A percentile compares a stretch with the other conserved stretches of the same genome.
Conservation (phyloP, 306 rosid genomes). For the peach (Prunus persica) region Prunus_persica_NCBIv2 NC_034014.1:28058001-28058500, state of each 20-base stretch:
- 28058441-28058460: constrained; percentile 97
- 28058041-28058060: neutral
- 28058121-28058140: constrained; percentile 92
- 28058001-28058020: neutral
- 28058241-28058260: constrained; percentile 95
- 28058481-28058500: constrained; percentile 92
- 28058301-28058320: neutral
- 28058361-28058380: constrained; percentile 99
- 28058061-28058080: constrained; percentile 55
- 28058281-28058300: neutral
- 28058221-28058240: constrained; percentile 89
- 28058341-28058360: constrained; percentile 8
- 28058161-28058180: constrained; percentile 95
- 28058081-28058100: constrained; percentile 97
- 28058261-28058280: constrained; percentile 73
- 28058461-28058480: constrained; percentile 98
- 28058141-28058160: constrained; percentile 84
- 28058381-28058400: constrained; percentile 96
- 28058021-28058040: neutral
- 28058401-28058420: constrained; percentile 98
- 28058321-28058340: constrained; percentile 18
- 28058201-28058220: constrained; percentile 98
- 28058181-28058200: constrained; percentile 99
- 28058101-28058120: constrained; percentile 94
- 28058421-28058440: constrained; percentile 73